Evolutionary conservation across 2,329 filamentous ascomycete genomes (phyloP), one percentile per base, ranked within the genome.

Genomic region (Fusarium burgessii): DNA sequence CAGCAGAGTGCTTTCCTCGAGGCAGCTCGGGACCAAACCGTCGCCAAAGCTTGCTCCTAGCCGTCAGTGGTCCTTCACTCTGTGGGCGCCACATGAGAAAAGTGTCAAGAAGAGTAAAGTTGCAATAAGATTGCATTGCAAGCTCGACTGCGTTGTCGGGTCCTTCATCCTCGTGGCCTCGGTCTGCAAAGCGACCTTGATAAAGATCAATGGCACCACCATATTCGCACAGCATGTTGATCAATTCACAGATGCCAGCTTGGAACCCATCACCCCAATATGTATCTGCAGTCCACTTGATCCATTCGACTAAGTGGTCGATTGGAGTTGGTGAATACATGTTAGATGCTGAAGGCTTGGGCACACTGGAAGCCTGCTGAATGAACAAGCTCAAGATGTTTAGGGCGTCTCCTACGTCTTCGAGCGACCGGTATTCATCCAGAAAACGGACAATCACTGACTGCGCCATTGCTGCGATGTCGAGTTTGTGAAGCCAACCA

Each of bases 121-220:
- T 50, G 5, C 67, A 67, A 5, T 46, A 38, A 1, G 61, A 42
- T 18, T 54, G 47, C 43, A 70, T 56, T 13, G 66, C 61, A 12
- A 70, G 60, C 17, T 70, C 67, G 0, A 70, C 25, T 7, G 62
- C 55, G 5, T 70, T 70, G 5, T 40, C 25, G 3, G 62, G 66
- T 6, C 7, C 38, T 3, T 7, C 4, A 5, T 18, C 12, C 10
- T 17, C 8, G 25, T n/a, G 6, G 12, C 23, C 45, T 20, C 43
- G n/a, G 5, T 51, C 0, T 5, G 11, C 9, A 41, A 70, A 70
- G 3, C 61, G 50, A 40, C 57, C 40, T 10, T 70, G 61, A 13
- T 66, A 36, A 5, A 70, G 51, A 17, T 70, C 66, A n/a, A 70
- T 27, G 7, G 67, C 36, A n/a, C 46, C 38, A 4, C 61, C 67